phyloP scores from a whole-genome alignment of 2,329 filamentous ascomycete genomes.

The Mycosphaerella arachidis region DNA sequence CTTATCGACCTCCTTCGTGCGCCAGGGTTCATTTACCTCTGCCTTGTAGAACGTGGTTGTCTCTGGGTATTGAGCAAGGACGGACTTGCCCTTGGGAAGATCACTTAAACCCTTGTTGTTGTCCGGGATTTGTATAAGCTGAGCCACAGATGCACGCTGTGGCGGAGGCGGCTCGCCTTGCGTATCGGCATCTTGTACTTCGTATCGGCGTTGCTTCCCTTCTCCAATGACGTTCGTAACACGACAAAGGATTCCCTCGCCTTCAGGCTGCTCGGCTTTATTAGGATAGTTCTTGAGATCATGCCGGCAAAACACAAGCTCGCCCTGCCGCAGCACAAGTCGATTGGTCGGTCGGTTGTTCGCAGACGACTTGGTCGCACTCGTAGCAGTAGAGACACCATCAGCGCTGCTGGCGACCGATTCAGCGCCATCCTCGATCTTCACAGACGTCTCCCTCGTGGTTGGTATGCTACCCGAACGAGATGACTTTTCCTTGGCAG shows the following conservation, averaged over 20 bases:
- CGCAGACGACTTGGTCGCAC: constrained; percentile 28
- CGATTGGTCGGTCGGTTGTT: constrained; percentile 25
- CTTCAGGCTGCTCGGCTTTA: constrained; percentile 37
- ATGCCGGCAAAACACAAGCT: constrained; percentile 50
- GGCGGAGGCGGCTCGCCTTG: constrained; percentile 28
- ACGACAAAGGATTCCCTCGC: constrained; percentile 49
- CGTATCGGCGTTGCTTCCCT: constrained; percentile 50
- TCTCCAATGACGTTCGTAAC: constrained; percentile 51
- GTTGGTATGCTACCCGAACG: constrained; percentile 42
- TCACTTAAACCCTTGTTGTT: constrained; percentile 40
- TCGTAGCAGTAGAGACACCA: constrained; percentile 30
- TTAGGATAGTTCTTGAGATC: constrained; percentile 28
- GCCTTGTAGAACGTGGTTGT: constrained; percentile 54
- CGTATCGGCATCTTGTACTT: constrained; percentile 48
- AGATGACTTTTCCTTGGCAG: constrained; percentile 35
- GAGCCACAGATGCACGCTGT: constrained; percentile 42
- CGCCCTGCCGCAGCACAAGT: constrained; percentile 37
- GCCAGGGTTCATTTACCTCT: constrained; percentile 44
- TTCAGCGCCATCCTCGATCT: constrained; percentile 45
- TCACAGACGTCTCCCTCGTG: constrained; percentile 47
- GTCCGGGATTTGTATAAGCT: constrained; percentile 43
- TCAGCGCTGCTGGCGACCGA: constrained; percentile 42
- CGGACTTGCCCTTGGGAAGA: constrained; percentile 40
- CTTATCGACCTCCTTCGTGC: constrained; percentile 29
- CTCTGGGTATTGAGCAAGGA: constrained; percentile 48